Evolutionary conservation across 495 filamentous ascomycete genomes (phyloP), one percentile per base, ranked within the genome.

Genomic region (Xylaria sp.): DNA sequence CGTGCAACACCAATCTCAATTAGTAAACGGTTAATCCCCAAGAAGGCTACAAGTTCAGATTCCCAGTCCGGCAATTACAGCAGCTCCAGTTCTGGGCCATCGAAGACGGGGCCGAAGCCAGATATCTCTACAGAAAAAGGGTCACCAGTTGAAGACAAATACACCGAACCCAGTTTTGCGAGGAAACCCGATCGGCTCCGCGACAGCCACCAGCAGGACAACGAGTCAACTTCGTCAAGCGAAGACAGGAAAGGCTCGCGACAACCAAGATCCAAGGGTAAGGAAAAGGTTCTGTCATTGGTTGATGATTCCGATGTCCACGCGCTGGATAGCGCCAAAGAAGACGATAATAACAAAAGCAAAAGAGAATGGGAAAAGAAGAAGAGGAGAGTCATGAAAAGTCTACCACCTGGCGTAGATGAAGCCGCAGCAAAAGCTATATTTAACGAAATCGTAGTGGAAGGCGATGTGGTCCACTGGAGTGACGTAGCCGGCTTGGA

Each of bases 381-480:
- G 62, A 86, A 85, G 67, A 80, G 75, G 11, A 75, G 85, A 2
- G 84, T 97, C 37, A 79, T 97, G 74, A 92, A 92, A 71, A 90
- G 91, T 61, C 82, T 98, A 1, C 93, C 93, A 2, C 86, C 88
- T 61, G 93, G 93, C 4, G 88, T 97, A 53, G 96, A 99, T 77
- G 87, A 89, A 53, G 80, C 86, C 17, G 93, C 97, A 1, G 94
- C 95, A 0, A 91, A 92, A 71, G 94, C 97, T 71, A 97, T 99
- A 48, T 85, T 98, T 61, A 97, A 97, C 77, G 97, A 99, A 71
- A 97, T 99, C 65, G 94, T 99, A 12, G 90, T 98, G 9, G 89
- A 95, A 66, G 96, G 97, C 9, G 96, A 99, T 74, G 91, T 96
- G 75, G 96, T 99, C 0, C 93, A 93, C 76, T 99, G 97, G 97